Conservation (phyloP, 2,329 filamentous ascomycete genomes). For the Hymenoscyphus fraxineus region DNA sequence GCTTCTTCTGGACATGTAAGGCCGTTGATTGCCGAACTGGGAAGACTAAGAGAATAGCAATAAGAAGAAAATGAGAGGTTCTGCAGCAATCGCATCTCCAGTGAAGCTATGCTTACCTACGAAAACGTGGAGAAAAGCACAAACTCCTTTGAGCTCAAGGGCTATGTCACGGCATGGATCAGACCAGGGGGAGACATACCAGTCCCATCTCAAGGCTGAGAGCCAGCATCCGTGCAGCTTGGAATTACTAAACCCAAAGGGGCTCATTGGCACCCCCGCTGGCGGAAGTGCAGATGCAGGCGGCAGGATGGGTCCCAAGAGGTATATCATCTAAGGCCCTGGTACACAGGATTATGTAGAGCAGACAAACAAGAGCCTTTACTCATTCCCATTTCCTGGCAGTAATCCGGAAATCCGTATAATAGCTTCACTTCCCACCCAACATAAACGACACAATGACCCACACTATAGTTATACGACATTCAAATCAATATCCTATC, state of each 20-base stretch:
- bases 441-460: conserved; percentile 22
- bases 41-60: neutral
- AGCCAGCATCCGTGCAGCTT: conserved; percentile 15
- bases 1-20: neutral
- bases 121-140: neutral
- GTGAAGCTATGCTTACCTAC: neutral
- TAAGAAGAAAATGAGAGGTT: neutral
- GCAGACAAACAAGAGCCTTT: conserved; percentile 11
- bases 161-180: neutral
- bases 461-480: conserved; percentile 21
- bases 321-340: conserved; percentile 11
- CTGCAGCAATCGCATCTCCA: neutral
- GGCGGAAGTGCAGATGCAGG: neutral
- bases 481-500: conserved; percentile 28
- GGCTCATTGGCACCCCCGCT: conserved; percentile 7
- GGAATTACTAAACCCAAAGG: neutral
- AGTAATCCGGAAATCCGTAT: conserved; percentile 13
- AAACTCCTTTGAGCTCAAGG: neutral
- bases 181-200: neutral
- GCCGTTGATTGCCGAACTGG: neutral
- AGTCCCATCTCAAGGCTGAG: conserved; percentile 26
- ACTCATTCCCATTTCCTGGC: conserved; percentile 4
- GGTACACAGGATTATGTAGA: conserved; percentile 1
- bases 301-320: conserved; percentile 9
- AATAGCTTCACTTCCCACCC: conserved; percentile 12